Conservation (phyloP, 1,284 basidiomycete species). For the Leccinum pachyderme region DNA sequence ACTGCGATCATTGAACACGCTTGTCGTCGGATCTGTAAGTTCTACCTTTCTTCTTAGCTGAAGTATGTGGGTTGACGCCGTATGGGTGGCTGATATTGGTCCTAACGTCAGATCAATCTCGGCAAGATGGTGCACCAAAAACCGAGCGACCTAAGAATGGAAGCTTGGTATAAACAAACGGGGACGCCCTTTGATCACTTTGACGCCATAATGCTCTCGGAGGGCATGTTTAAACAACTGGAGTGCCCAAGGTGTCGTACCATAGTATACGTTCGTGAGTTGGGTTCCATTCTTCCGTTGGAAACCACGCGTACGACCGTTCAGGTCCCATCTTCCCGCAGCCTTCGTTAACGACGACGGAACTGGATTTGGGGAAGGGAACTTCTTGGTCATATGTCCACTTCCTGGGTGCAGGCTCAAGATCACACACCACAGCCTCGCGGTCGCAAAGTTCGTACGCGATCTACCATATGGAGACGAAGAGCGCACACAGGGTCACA, state of each 20-base stretch:
- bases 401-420: slow-evolving; percentile 31
- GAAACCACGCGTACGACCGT: not conserved
- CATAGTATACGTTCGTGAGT: slow-evolving; percentile 30
- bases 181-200: slow-evolving; percentile 36
- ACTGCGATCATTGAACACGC: slow-evolving; percentile 23
- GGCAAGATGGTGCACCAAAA: slow-evolving; percentile 18
- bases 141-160: slow-evolving; percentile 21
- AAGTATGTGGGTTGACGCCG: not conserved
- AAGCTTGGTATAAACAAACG: slow-evolving; percentile 33
- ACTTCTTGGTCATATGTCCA: slow-evolving; percentile 30
- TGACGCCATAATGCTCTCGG: slow-evolving; percentile 28
- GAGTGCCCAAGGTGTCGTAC: slow-evolving; percentile 37
- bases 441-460: slow-evolving; percentile 34
- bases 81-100: slow-evolving; percentile 1
- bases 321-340: slow-evolving; percentile 8
- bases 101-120: slow-evolving; percentile 24
- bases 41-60: not conserved
- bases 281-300: not conserved
- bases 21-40: slow-evolving; percentile 22
- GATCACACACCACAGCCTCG: slow-evolving; percentile 35
- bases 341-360: slow-evolving; percentile 32
- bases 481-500: slow-evolving; percentile 6
- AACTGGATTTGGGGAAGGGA: slow-evolving; percentile 35
- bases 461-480: slow-evolving; percentile 29
- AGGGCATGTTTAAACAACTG: slow-evolving; percentile 22